Base-by-base conservation (phyloP, 495 filamentous ascomycete species). In the Xylaria castorea region DNA sequence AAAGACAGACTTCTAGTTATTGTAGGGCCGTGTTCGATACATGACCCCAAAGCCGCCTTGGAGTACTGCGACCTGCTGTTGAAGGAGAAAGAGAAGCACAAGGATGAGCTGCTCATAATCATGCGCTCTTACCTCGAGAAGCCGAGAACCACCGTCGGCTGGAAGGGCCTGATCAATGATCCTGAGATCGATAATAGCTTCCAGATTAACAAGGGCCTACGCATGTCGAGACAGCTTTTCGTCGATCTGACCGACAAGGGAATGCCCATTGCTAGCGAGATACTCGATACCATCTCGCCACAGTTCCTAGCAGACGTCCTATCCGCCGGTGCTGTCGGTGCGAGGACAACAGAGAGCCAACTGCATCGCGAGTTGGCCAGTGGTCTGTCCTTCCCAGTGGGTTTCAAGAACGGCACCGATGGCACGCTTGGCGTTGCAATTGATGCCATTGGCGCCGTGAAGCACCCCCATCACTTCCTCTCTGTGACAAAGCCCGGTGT, bases 41-140 rank as follows among this genome's bases (percentile, higher is more conserved):
- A 99, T 85, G 97, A 99, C 80, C 96, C 97, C 25, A 83, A 89
- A 51, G 92, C 94, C 75, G 97, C 97, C 40, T 86, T 97, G 68
- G 94, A 97, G 80, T 99, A 99, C 89, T 96, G 94, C 85, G 91
- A 94, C 75, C 88, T 91, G 70, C 85, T 99, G 69, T 74, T 95
- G 73, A 85, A 88, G 76, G 84, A 97, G 79, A 96, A 97, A 82
- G 88, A 95, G 80, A 97, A 97, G 84, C 92, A 97, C 87, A 85
- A 91, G 74, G 89, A 94, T 76, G 93, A 98, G 77, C 87, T 99
- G 18, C 84, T 97, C 65, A 97, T 99, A 74, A 91, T 98, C 50
- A 99, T 99, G 97, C 92, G 97, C 62, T 92, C 94, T 64, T 99
- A 99, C 87, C 90, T 99, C 38, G 97, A 99, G 87, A 99, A 99